Conservation (phyloP, 257 asterid genomes). For the Solanum virginianum region DNA sequence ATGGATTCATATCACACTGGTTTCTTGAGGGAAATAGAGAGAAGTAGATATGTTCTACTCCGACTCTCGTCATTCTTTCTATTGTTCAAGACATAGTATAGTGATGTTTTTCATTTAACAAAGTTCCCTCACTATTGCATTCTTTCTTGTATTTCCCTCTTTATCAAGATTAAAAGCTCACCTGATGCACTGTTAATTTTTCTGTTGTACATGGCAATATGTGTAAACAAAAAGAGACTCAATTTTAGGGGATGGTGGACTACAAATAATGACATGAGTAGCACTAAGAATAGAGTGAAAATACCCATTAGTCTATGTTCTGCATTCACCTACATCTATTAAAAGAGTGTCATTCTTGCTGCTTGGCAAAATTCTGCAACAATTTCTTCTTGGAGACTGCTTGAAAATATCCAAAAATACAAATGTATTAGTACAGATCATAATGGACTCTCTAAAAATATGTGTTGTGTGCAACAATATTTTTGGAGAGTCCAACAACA, state of each 20-base stretch:
- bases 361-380: conserved; percentile 32
- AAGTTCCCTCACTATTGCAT: background rate
- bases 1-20: background rate
- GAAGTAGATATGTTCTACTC: background rate
- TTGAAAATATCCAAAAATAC: background rate
- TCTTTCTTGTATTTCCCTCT: background rate
- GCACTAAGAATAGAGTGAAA: background rate
- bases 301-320: background rate
- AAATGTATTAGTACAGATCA: background rate
- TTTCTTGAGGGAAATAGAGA: background rate
- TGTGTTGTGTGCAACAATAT: too few relatives aligned
- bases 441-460: background rate
- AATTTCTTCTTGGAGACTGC: conserved; percentile 36
- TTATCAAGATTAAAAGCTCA: background rate
- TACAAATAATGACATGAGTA: background rate
- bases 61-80: background rate
- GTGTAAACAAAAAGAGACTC: background rate
- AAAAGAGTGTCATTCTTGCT: conserved; percentile 13
- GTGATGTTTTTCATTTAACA: background rate
- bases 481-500: background rate
- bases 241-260: too few relatives aligned
- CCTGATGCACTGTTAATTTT: background rate
- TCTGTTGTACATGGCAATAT: background rate
- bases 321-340: conserved; percentile 31
- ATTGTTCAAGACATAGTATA: background rate